Evolutionary conservation across 805 yeast genomes (phyloP).

Genomic region (Cyberlindnera euphorbiae): DNA sequence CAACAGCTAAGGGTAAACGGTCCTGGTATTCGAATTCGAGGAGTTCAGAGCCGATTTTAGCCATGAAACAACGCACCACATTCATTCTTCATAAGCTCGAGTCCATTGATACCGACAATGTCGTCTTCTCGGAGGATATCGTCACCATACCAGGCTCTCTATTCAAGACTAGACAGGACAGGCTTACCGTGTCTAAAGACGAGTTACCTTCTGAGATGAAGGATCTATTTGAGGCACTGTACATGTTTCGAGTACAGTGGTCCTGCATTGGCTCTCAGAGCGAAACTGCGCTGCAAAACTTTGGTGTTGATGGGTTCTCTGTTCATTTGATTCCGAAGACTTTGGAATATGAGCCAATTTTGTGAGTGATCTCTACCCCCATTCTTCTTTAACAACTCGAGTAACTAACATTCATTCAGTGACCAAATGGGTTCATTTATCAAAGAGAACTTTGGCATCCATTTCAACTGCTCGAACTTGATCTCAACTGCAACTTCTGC

Average conservation of each 20-base stretch:
- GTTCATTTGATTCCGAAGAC: conserved; percentile 19
- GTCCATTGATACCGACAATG: conserved; percentile 23
- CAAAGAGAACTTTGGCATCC: conserved; percentile 10
- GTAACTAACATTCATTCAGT: conserved; percentile 1
- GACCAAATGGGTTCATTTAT: conserved; percentile 18
- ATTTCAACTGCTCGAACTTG: conserved; percentile 10
- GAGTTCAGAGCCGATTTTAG: too few species aligned
- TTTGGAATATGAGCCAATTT: conserved; percentile 18
- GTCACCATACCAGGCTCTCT: conserved; percentile 20
- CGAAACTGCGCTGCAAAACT: conserved; percentile 17
- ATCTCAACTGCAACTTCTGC: conserved; percentile 24
- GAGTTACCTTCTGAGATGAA: conserved; percentile 18
- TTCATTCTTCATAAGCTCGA: conserved; percentile 17
- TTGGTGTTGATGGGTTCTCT: conserved; percentile 16
- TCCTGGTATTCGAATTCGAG: too few species aligned
- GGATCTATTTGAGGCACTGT: conserved; percentile 13
- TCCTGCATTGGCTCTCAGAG: conserved; percentile 2
- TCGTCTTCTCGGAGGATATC: conserved; percentile 12
- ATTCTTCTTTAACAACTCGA: too few species aligned
- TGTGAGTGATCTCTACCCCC: too few species aligned
- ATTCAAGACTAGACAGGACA: conserved; percentile 18
- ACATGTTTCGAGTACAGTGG: conserved; percentile 22
- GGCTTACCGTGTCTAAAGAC: conserved; percentile 13
- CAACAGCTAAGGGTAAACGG: too few species aligned
- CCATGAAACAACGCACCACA: conserved; percentile 21